Evolutionary conservation across 2,329 filamentous ascomycete species (phyloP).

Genomic region (Magnaporthales sp.): DNA sequence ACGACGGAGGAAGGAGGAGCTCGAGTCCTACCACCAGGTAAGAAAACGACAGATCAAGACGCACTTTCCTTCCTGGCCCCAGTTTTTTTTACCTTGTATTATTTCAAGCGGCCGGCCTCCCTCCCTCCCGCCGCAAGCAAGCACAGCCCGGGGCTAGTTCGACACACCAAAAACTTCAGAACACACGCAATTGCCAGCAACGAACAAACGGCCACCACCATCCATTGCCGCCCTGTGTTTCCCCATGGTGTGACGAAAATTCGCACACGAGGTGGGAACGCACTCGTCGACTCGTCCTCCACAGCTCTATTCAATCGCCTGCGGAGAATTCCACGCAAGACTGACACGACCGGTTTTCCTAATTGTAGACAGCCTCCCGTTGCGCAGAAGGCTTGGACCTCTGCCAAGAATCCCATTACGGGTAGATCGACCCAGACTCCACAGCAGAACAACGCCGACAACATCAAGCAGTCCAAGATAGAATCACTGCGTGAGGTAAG

Average conservation of each 20-base stretch:
- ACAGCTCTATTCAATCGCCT: not conserved
- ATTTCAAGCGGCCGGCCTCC: constrained; percentile 2
- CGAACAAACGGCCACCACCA: constrained; percentile 1
- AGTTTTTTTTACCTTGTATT: constrained; percentile 11
- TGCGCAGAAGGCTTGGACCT: constrained; percentile 20
- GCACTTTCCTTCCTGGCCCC: constrained; percentile 14
- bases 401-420: constrained; percentile 22
- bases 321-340: not conserved
- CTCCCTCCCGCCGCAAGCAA: constrained; percentile 4
- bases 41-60: constrained; percentile 16
- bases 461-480: constrained; percentile 16
- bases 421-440: constrained; percentile 16
- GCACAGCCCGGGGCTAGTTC: constrained; percentile 10
- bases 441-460: constrained; percentile 13
- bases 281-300: not conserved
- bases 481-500: constrained; percentile 23
- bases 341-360: constrained; percentile 1
- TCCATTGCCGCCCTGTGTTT: constrained; percentile 6
- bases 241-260: not conserved
- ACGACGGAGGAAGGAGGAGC: constrained; percentile 16
- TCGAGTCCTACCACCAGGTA: constrained; percentile 21
- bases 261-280: not conserved
- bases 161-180: not conserved
- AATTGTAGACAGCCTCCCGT: constrained; percentile 20
- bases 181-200: constrained; percentile 4